phyloP scores from a whole-genome alignment of 1,139 yeast genomes.

The Tardiomyces blankii region DNA sequence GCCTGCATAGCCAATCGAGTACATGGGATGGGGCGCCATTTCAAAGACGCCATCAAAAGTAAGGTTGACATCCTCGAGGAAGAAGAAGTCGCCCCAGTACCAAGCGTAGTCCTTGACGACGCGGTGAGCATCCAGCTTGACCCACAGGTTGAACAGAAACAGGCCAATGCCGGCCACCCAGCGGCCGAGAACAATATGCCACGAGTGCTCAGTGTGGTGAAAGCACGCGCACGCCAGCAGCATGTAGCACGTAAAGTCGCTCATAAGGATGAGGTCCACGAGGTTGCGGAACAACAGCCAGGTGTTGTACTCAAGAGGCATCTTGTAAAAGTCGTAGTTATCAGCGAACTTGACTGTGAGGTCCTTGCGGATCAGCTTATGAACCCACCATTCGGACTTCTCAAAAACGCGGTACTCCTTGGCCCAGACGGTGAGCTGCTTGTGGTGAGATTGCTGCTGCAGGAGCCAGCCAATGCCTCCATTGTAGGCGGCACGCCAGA shows the following conservation, averaged over 20 bases:
- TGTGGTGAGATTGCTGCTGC: conserved; percentile 54
- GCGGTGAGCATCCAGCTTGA: conserved; percentile 78
- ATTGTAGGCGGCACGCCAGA: conserved; percentile 74
- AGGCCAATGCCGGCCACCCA: conserved; percentile 35
- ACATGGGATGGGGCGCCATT: conserved; percentile 92
- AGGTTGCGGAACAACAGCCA: conserved; percentile 75
- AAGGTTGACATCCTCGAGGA: conserved; percentile 66
- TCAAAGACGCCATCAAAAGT: conserved; percentile 88
- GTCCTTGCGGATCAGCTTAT: conserved; percentile 37
- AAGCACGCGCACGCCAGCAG: conserved; percentile 56
- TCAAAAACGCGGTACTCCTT: conserved; percentile 38
- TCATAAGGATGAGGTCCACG: conserved; percentile 78
- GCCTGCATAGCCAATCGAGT: conserved; percentile 82
- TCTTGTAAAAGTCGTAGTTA: conserved; percentile 36
- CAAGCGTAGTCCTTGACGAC: conserved; percentile 88
- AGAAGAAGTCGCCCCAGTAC: conserved; percentile 95
- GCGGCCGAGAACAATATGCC: conserved; percentile 25
- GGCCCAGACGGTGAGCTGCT: conserved; percentile 47
- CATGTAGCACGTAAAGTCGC: conserved; percentile 70
- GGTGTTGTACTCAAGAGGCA: conserved; percentile 71
- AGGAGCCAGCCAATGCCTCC: conserved; percentile 68
- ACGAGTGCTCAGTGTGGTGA: conserved; percentile 33
- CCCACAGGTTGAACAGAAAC: conserved; percentile 72
- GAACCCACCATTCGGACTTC: conserved; percentile 22
- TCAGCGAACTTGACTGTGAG: conserved; percentile 44